Evolutionary conservation across 257 asterid genomes (phyloP), one percentile per base, ranked within the genome.

Genomic region (Verbascum thapsus): DNA sequence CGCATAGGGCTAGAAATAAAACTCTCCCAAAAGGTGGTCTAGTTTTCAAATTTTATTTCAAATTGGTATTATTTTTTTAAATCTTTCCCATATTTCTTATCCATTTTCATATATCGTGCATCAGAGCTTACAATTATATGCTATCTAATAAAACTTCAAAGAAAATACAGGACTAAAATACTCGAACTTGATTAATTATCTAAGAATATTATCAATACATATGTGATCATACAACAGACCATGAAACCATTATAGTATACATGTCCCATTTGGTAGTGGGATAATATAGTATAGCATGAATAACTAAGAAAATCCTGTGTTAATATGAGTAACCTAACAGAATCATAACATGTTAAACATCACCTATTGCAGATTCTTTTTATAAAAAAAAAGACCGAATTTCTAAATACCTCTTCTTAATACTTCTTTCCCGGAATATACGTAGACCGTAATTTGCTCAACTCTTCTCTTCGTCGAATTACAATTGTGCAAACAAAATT

Each of bases 401-500:
- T n/a, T 26, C 32, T 2, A 26, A 26, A 5, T 13, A 13, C 8
- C 22, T 13, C 35, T 11, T 17, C 19, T 34, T 45, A 7, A 26
- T 26, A 26, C 32, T 26, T 26, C 32, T 5, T 26, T 26, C 32
- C 32, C 3, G 32, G 32, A 26, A 42, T 1, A 6, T 15, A 42
- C n/a, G 4, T 11, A n/a, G 49, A 42, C 5, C 49, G 0, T n/a
- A 4, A 12, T 53, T 10, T 16, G 26, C 63, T 16, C 38, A 11
- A 11, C 4, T 50, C 34, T 17, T 8, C 8, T 22, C 12, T 56
- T 53, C 18, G 20, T 30, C 2, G 8, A 10, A 49, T 67, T 66
- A 86, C 20, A 91, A 22, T 57, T 81, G 95, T 0, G 95, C 90
- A 65, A 78, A 81, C 60, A 91, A 81, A 76, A 91, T 66, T 72